These are phyloP conservation scores for Mycena rebaudengoi DNA, from an alignment of 768 basidiomycete genomes.

Conservation along the genomic window DNA sequence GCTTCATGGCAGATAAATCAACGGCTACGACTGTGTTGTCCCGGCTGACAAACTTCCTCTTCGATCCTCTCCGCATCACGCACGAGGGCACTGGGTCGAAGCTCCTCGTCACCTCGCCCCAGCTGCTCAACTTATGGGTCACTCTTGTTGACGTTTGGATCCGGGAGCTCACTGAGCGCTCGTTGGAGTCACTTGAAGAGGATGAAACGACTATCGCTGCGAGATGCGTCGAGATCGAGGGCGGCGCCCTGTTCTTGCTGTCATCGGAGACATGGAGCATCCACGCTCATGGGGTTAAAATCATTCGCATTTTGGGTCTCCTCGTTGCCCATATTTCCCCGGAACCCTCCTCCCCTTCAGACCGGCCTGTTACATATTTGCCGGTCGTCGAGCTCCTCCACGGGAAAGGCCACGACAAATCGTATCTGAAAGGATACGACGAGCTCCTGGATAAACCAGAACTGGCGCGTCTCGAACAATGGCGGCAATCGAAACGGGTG, in stretches of 20 bases:
- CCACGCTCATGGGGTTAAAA: conserved; percentile 67
- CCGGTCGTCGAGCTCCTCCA: conserved; percentile 64
- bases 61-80: conserved; percentile 69
- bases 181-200: conserved; percentile 49
- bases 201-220: conserved; percentile 52
- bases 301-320: conserved; percentile 64
- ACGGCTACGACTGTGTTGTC: conserved; percentile 67
- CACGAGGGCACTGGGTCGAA: conserved; percentile 71
- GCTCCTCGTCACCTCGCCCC: conserved; percentile 71
- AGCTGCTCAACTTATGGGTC: conserved; percentile 78
- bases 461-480: conserved; percentile 68
- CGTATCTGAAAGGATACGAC: conserved; percentile 68
- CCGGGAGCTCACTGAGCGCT: conserved; percentile 51
- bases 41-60: conserved; percentile 76
- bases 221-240: conserved; percentile 70
- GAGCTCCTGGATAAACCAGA: conserved; percentile 72
- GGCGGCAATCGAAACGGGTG: conserved; percentile 63
- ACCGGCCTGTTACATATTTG: conserved; percentile 37
- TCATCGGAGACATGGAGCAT: conserved; percentile 61
- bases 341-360: conserved; percentile 38
- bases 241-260: conserved; percentile 79
- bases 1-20: conserved; percentile 71
- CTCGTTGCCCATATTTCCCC: conserved; percentile 55
- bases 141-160: conserved; percentile 77
- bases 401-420: conserved; percentile 52